Conservation (phyloP, 176 grass and related monocot species). For the Ampelocalamus luodianensis region DNA sequence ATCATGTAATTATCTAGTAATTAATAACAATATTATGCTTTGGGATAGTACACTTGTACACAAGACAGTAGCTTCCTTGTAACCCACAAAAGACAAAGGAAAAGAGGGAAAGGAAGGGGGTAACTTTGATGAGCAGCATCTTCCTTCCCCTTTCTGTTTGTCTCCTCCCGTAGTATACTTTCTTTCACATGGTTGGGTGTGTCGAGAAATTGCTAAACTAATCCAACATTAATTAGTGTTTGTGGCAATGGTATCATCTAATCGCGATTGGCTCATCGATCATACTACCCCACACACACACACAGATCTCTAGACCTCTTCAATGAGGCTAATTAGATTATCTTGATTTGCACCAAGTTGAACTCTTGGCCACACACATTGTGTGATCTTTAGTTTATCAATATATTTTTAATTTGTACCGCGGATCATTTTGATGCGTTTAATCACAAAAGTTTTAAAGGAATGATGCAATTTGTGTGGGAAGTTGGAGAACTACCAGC, state of each 20-base stretch:
- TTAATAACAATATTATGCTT: background rate
- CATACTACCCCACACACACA: background rate
- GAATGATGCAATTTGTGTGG: background rate
- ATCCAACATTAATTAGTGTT: background rate
- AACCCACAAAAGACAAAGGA: conserved; percentile 60
- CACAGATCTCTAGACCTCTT: conserved; percentile 34
- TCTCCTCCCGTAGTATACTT: conserved; percentile 24
- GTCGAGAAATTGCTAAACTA: conserved; percentile 30
- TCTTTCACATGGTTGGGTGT: conserved; percentile 32
- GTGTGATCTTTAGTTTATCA: background rate
- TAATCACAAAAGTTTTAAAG: background rate
- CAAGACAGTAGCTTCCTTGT: conserved; percentile 42
- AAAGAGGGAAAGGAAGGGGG: conserved; percentile 32
- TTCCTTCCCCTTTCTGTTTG: conserved; percentile 49
- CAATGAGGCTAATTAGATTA: background rate
- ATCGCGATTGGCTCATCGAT: conserved; percentile 26
- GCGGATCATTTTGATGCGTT: background rate
- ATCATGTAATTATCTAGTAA: background rate
- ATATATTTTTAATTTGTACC: background rate
- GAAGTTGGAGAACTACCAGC: conserved; percentile 50
- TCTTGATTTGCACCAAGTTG: background rate
- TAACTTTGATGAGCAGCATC: conserved; percentile 53
- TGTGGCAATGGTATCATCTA: background rate
- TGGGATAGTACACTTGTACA: background rate
- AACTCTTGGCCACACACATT: background rate